Evolutionary conservation across 2,329 filamentous ascomycete species (phyloP).

Genomic region (Arachnomyces sp.): DNA sequence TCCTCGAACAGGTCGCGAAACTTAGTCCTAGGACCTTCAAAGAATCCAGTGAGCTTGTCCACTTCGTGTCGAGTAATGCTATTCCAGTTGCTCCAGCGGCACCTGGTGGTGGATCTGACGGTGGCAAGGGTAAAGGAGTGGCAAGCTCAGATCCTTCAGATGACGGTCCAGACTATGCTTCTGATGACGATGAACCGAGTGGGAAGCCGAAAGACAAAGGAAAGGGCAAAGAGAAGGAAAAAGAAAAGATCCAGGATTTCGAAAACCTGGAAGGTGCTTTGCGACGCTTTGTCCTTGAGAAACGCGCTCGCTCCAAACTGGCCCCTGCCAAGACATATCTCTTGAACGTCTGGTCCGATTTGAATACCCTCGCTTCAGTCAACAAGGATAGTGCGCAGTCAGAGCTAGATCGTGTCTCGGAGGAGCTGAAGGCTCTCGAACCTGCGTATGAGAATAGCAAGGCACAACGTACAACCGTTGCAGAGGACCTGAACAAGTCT

Average conservation of each 20-base stretch:
- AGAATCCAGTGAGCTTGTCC: slow-evolving; percentile 83
- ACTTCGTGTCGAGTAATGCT: slow-evolving; percentile 96
- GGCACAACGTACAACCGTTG: slow-evolving; percentile 69
- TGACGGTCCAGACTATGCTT: slow-evolving; percentile 37
- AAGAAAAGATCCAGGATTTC: slow-evolving; percentile 83
- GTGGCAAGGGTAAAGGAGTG: slow-evolving; percentile 47
- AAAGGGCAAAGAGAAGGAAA: slow-evolving; percentile 83
- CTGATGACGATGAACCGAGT: slow-evolving; percentile 45
- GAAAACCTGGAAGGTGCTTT: slow-evolving; percentile 81
- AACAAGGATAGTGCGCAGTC: slow-evolving; percentile 80
- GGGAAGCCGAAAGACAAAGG: slow-evolving; percentile 53
- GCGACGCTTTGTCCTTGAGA: slow-evolving; percentile 88
- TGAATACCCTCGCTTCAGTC: slow-evolving; percentile 72
- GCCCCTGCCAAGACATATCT: slow-evolving; percentile 94
- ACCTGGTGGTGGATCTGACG: slow-evolving; percentile 40
- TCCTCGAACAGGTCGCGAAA: slow-evolving; percentile 76
- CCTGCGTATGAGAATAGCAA: slow-evolving; percentile 77
- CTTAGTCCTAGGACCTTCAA: slow-evolving; percentile 92
- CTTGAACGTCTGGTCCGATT: slow-evolving; percentile 81
- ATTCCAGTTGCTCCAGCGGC: slow-evolving; percentile 63
- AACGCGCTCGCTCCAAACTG: slow-evolving; percentile 87
- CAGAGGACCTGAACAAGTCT: slow-evolving; percentile 68
- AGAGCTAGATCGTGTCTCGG: slow-evolving; percentile 73
- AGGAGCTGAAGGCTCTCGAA: slow-evolving; percentile 72
- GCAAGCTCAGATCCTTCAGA: slow-evolving; percentile 43